phyloP scores from a whole-genome alignment of 352 stramenopile genomes.

The Aphanomyces cochlioides region DNA sequence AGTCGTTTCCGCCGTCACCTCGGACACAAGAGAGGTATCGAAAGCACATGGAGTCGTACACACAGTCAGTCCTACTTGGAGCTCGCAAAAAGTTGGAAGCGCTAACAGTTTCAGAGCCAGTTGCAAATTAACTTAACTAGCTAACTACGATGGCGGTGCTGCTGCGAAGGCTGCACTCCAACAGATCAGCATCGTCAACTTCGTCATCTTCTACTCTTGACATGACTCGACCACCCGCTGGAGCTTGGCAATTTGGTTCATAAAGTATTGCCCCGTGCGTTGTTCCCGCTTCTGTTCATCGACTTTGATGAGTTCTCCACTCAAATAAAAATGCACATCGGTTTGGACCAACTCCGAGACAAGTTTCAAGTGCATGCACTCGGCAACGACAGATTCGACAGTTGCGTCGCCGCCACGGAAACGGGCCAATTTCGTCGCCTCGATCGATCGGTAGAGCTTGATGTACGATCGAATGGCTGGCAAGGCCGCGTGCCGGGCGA shows the following conservation, averaged over 20 bases:
- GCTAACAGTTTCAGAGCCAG: too few relatives aligned
- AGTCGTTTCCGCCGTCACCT: constrained; percentile 65
- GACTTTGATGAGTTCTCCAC: constrained; percentile 72
- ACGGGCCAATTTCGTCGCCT: constrained; percentile 89
- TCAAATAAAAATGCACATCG: constrained; percentile 82
- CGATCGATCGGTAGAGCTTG: constrained; percentile 96
- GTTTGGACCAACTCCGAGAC: constrained; percentile 35
- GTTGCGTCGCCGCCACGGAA: constrained; percentile 80
- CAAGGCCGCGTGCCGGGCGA: constrained; percentile 81
- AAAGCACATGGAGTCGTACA: constrained; percentile 76
- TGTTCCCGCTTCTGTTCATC: constrained; percentile 82
- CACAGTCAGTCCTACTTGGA: constrained; percentile 57
- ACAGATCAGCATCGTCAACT: neutral
- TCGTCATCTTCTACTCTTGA: constrained; percentile 37
- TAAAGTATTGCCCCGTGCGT: constrained; percentile 85
- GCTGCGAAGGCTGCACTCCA: too few relatives aligned
- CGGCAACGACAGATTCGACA: constrained; percentile 55
- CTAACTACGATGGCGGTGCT: too few relatives aligned
- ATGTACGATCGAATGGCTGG: constrained; percentile 93
- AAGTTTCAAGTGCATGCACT: constrained; percentile 81
- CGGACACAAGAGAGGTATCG: constrained; percentile 64
- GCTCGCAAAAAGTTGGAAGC: constrained; percentile 51
- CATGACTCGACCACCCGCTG: constrained; percentile 83
- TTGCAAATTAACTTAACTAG: too few relatives aligned
- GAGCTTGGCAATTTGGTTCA: constrained; percentile 87